These are phyloP conservation scores for Heritiera fomes DNA, from an alignment of 345 rosid species.

Conservation along the genomic window DNA sequence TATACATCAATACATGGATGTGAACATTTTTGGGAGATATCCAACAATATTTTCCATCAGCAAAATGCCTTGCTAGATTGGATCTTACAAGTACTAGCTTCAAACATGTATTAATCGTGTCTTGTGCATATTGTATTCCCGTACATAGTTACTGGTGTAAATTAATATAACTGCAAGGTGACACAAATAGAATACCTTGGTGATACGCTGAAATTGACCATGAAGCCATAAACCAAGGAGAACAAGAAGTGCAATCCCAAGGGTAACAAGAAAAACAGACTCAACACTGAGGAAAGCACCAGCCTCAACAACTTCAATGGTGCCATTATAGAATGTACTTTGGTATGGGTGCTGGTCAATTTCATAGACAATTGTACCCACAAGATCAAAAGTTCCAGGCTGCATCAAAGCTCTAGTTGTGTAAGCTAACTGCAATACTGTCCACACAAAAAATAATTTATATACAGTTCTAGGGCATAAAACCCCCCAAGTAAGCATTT, in stretches of 20 bases:
- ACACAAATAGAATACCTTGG: conserved; percentile 54
- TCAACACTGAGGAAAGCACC: conserved; percentile 79
- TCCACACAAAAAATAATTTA: not conserved
- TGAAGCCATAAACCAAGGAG: conserved; percentile 69
- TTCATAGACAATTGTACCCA: conserved; percentile 74
- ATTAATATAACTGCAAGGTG: not conserved
- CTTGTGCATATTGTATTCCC: not conserved
- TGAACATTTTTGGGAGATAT: not conserved
- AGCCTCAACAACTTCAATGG: conserved; percentile 82
- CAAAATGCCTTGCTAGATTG: conserved; percentile 3
- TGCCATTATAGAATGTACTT: conserved; percentile 75
- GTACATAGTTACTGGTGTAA: not conserved
- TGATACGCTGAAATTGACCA: conserved; percentile 61
- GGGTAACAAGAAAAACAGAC: conserved; percentile 84
- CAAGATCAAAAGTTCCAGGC: conserved; percentile 93
- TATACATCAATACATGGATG: not conserved
- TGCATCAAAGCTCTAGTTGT: conserved; percentile 26
- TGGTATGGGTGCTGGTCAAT: conserved; percentile 78
- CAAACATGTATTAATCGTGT: not conserved
- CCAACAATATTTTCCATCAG: not conserved
- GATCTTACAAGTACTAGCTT: not conserved
- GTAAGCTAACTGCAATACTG: conserved; percentile 1
- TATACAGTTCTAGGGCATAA: not conserved
- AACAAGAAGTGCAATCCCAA: conserved; percentile 63
- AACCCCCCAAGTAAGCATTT: not conserved